Base-by-base conservation (phyloP, 768 basidiomycete species). In the Podaxis mareebaensis region DNA sequence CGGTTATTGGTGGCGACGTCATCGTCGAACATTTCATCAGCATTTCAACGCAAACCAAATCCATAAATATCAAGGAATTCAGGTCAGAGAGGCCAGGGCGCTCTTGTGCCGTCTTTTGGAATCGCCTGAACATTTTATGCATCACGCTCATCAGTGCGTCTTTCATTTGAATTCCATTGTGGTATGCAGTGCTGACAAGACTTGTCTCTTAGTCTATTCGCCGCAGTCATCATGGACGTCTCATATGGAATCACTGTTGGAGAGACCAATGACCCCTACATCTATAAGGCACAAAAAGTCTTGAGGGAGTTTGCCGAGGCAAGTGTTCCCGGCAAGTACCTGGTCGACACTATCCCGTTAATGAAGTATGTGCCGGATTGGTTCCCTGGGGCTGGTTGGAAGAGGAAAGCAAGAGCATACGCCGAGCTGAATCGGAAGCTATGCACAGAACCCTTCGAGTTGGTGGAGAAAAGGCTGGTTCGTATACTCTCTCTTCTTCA, bases 361-460 rank as follows among this genome's bases (percentile, higher is more conserved):
- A 54, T 70, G 68, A 65, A 55, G 67, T 66, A 75, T 30, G 61
- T 76, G 1, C 77, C 76, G 0, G 42, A 55, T 12, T 83, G 82
- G 81, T 39, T 82, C 5, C 81, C 82, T 26, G 83, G 83, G 0
- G 76, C 79, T 6, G 76, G 74, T 24, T 84, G 81, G 67, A 73
- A 82, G 64, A 73, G 69, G 40, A 74, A 71, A 52, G 81, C 81
- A 1, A 68, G 71, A 26, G 40, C 68, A 20, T 75, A 77, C 67
- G 69, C 71, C 20, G 68, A 67, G 15, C 66, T 74, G 11, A 72
- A 74, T 8, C 63, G 70, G 6, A 72, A 76, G 13, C 74, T 81
- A 71, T 67, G 75, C 15, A 73, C 79, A n/a, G 67, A 72, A 7
- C 81, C 82, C 0, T 83, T 80, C 46, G 59, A 67, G 3, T 70